Evolutionary conservation across 1,284 basidiomycete species (phyloP).

Genomic region (Cerioporus squamosus): DNA sequence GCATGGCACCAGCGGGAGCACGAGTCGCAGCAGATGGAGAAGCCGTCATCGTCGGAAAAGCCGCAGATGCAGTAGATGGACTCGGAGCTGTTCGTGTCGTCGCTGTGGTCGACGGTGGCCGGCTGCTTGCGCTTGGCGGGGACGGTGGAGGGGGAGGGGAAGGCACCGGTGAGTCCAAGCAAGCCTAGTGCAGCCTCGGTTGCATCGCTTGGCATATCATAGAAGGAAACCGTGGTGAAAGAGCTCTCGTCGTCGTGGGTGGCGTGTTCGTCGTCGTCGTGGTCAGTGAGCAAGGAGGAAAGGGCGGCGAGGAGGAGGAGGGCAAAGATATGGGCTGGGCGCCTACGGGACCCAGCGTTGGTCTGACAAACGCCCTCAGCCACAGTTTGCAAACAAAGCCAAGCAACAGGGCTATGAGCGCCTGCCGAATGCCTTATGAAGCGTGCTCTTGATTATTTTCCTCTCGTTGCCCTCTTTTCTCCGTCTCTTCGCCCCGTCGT

Average conservation of each 20-base stretch:
- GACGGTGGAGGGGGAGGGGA: constrained; percentile 37
- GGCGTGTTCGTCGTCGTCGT: not conserved
- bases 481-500: no score
- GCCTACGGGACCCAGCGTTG: not conserved
- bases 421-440: not conserved
- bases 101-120: constrained; percentile 11
- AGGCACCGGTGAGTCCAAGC: constrained; percentile 42
- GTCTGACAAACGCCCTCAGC: constrained; percentile 14
- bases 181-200: constrained; percentile 54
- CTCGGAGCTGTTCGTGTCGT: constrained; percentile 33
- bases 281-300: not conserved
- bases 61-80: constrained; percentile 77
- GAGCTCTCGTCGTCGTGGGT: not conserved
- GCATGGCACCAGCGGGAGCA: constrained; percentile 93
- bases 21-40: constrained; percentile 89
- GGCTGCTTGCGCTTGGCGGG: constrained; percentile 46
- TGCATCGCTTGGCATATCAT: constrained; percentile 52
- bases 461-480: not conserved
- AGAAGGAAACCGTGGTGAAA: not conserved
- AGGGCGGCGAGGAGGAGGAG: not conserved
- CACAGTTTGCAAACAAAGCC: constrained; percentile 1
- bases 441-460: not conserved
- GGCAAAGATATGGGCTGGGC: constrained; percentile 7
- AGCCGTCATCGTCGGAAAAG: constrained; percentile 83
- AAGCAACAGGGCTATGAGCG: not conserved